phyloP scores from a whole-genome alignment of 768 basidiomycete species.

The Amanita phalloides region DNA sequence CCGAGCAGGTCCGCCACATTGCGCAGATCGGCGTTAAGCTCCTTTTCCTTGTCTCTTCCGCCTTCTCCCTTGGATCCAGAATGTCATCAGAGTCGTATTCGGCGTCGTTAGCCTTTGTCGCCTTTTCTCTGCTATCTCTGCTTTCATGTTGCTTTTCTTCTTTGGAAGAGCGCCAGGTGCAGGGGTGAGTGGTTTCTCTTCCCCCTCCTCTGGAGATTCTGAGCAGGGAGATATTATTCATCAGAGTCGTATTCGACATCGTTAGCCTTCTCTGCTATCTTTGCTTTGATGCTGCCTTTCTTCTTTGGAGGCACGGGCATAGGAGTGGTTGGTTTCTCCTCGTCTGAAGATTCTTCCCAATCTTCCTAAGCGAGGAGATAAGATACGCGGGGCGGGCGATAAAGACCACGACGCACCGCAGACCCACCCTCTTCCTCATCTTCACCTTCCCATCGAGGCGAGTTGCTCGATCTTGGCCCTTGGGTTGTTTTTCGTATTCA shows the following conservation, averaged over 20 bases:
- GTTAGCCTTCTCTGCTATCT: constrained; percentile 78
- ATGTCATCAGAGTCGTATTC: no score
- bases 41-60: constrained; percentile 64
- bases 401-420: no score
- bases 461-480: constrained; percentile 9
- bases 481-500: constrained; percentile 11
- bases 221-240: no score
- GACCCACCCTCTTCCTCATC: no score
- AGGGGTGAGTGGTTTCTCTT: no score
- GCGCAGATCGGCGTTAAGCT: constrained; percentile 80
- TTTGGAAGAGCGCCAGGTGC: no score
- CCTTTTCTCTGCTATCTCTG: no score
- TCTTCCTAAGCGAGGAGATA: constrained; percentile 15
- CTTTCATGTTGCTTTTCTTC: no score
- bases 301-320: constrained; percentile 34
- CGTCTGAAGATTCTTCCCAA: constrained; percentile 45
- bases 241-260: constrained; percentile 54
- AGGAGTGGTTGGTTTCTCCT: constrained; percentile 29
- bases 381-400: neutral
- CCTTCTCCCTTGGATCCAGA: constrained; percentile 59
- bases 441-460: constrained; percentile 71
- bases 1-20: constrained; percentile 81
- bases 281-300: constrained; percentile 86
- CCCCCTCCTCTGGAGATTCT: no score
- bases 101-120: no score